These are phyloP conservation scores for Combretum micranthum DNA, from an alignment of 345 rosid species.

Conservation along the genomic window DNA sequence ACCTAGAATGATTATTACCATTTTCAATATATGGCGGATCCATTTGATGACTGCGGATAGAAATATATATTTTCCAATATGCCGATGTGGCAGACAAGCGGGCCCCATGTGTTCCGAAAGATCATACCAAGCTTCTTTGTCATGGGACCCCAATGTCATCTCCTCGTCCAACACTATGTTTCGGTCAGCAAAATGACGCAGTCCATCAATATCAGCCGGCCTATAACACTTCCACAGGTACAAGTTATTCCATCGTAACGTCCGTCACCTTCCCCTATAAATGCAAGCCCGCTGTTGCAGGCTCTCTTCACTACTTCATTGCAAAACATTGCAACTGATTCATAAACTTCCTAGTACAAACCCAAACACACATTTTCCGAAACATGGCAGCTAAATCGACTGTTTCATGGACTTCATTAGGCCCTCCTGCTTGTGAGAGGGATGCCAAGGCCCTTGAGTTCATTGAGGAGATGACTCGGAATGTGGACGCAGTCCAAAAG, in stretches of 20 bases:
- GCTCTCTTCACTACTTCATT: not conserved
- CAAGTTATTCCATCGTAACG: too few relatives aligned
- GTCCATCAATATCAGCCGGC: slow-evolving; percentile 31
- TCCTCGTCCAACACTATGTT: too few relatives aligned
- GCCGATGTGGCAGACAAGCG: slow-evolving; percentile 51
- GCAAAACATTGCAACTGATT: too few relatives aligned
- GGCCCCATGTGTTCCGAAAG: slow-evolving; percentile 71
- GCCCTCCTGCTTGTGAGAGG: slow-evolving; percentile 64
- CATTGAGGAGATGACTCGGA: slow-evolving; percentile 72
- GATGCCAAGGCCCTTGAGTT: slow-evolving; percentile 62
- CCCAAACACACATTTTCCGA: not conserved
- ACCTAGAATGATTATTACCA: slow-evolving; percentile 5
- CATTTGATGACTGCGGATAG: slow-evolving; percentile 24
- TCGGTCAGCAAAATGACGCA: slow-evolving; percentile 26
- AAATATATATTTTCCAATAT: not conserved
- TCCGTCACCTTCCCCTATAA: too few relatives aligned
- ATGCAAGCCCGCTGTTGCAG: too few relatives aligned
- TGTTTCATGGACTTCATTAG: slow-evolving; percentile 40
- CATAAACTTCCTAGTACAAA: too few relatives aligned
- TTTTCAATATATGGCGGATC: slow-evolving; percentile 22
- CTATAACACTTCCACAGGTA: too few relatives aligned
- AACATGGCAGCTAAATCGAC: slow-evolving; percentile 53
- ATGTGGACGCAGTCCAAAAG: slow-evolving; percentile 55
- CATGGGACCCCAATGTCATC: too few relatives aligned
- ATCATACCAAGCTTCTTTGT: too few relatives aligned